Percentiles rank a stretch among this genome's conserved stretches.
phyloP scores from a whole-genome alignment of 331 rosid genomes.

The Malus hybrid region DNA sequence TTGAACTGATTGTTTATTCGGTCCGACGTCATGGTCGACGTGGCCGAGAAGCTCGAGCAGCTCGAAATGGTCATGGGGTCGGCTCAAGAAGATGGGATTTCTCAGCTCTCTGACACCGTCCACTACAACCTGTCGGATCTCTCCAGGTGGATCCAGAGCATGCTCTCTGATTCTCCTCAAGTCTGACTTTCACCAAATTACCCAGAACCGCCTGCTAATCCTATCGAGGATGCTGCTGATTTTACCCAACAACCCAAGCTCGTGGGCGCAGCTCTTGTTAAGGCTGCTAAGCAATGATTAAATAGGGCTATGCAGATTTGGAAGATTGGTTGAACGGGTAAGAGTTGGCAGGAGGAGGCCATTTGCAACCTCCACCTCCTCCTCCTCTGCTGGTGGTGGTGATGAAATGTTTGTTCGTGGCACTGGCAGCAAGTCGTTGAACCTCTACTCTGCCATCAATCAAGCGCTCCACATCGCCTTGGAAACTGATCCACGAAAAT shows the following conservation, averaged over 20 bases:
- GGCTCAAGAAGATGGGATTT: slow-evolving; percentile 55
- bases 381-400: neutral
- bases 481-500: slow-evolving; percentile 73
- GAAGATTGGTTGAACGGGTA: neutral
- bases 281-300: slow-evolving; percentile 69
- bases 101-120: slow-evolving; percentile 56
- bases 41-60: slow-evolving; percentile 72
- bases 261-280: slow-evolving; percentile 62
- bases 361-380: slow-evolving; percentile 22
- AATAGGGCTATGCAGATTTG: neutral
- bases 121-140: slow-evolving; percentile 84
- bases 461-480: slow-evolving; percentile 92
- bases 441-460: slow-evolving; percentile 90
- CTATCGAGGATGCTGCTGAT: slow-evolving; percentile 45
- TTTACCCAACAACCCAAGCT: slow-evolving; percentile 69
- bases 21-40: slow-evolving; percentile 66
- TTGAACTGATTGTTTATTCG: slow-evolving; percentile 60
- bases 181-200: slow-evolving; percentile 64
- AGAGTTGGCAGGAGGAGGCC: slow-evolving; percentile 22
- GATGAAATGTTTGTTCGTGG: slow-evolving; percentile 25
- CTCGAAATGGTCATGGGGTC: slow-evolving; percentile 67
- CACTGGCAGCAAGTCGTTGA: slow-evolving; percentile 42
- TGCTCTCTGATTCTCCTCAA: slow-evolving; percentile 78
- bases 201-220: slow-evolving; percentile 66
- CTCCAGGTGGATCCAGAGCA: slow-evolving; percentile 67